phyloP scores from a whole-genome alignment of 2,329 filamentous ascomycete species.

The Aspergillus intermedius region DNA sequence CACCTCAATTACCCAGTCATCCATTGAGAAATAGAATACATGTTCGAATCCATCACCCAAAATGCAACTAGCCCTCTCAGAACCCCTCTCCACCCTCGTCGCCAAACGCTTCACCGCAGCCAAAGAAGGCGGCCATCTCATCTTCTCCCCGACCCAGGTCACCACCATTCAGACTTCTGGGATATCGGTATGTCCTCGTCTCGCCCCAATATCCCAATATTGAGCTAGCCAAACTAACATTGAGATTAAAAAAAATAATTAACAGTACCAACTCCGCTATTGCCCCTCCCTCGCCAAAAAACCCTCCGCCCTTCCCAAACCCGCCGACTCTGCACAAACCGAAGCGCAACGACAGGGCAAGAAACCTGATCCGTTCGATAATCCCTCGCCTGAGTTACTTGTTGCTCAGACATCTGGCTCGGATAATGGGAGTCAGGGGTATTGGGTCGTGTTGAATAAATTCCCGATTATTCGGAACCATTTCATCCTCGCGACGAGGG shows the following conservation, averaged over 20 bases:
- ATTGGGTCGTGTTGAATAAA: conserved; percentile 40
- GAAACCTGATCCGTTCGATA: conserved; percentile 40
- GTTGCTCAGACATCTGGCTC: conserved; percentile 27
- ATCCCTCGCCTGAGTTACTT: conserved; percentile 38
- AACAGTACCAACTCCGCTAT: conserved; percentile 38
- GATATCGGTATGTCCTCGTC: conserved; percentile 23
- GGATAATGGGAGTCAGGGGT: conserved; percentile 24
- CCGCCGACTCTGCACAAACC: conserved; percentile 10
- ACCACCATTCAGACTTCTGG: conserved; percentile 28
- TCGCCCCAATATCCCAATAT: no score
- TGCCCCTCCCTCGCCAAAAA: conserved; percentile 45
- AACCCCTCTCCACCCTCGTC: conserved; percentile 31
- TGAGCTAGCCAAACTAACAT: no score
- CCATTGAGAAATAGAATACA: neutral
- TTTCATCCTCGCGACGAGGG: conserved; percentile 44
- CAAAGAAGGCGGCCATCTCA: conserved; percentile 29
- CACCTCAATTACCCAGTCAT: neutral
- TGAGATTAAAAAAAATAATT: no score
- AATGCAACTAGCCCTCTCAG: conserved; percentile 33
- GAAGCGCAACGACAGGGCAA: conserved; percentile 3
- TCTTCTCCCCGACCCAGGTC: conserved; percentile 37
- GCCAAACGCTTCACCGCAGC: conserved; percentile 29
- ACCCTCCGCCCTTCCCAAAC: conserved; percentile 22
- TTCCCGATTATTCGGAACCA: conserved; percentile 45
- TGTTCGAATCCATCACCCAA: neutral